Percentiles rank a stretch among this genome's conserved stretches.
These are phyloP conservation scores for Eucommia ulmoides DNA, from an alignment of 257 asterid genomes.

Conservation along the genomic window DNA sequence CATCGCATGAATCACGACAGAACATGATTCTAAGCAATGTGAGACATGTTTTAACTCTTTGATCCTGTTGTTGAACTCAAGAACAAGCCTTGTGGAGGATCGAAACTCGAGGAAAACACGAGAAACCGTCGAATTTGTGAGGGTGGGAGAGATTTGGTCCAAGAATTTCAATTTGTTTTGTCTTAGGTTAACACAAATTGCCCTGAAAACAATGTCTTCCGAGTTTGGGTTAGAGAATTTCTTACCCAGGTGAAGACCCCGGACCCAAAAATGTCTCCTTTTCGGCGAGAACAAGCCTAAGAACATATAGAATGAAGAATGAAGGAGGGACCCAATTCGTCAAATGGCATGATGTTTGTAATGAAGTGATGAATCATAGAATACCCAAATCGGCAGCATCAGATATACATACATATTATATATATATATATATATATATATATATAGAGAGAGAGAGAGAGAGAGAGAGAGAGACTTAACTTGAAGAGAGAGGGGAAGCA, in stretches of 20 bases:
- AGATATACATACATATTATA: too few relatives aligned
- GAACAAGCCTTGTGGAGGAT: constrained; percentile 32
- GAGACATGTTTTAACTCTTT: constrained; percentile 21
- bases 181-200: constrained; percentile 55
- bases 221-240: constrained; percentile 34
- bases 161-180: constrained; percentile 68
- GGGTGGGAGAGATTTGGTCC: constrained; percentile 33
- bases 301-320: too few relatives aligned
- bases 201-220: constrained; percentile 49
- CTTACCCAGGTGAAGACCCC: constrained; percentile 43
- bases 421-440: too few relatives aligned
- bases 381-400: too few relatives aligned
- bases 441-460: too few relatives aligned
- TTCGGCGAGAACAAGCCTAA: constrained; percentile 27
- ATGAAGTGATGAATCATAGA: too few relatives aligned
- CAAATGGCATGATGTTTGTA: too few relatives aligned
- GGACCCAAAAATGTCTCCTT: constrained; percentile 28
- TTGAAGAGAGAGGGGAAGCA: too few relatives aligned
- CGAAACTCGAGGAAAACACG: constrained; percentile 52
- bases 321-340: too few relatives aligned
- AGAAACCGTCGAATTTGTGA: constrained; percentile 26
- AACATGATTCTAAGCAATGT: constrained; percentile 39
- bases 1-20: constrained; percentile 44
- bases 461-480: too few relatives aligned
- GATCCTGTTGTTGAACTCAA: constrained; percentile 37